Percentiles rank a stretch among this genome's conserved stretches.
Conservation (phyloP, 129 eudicot species). For the Saposhnikovia divaricata region DNA sequence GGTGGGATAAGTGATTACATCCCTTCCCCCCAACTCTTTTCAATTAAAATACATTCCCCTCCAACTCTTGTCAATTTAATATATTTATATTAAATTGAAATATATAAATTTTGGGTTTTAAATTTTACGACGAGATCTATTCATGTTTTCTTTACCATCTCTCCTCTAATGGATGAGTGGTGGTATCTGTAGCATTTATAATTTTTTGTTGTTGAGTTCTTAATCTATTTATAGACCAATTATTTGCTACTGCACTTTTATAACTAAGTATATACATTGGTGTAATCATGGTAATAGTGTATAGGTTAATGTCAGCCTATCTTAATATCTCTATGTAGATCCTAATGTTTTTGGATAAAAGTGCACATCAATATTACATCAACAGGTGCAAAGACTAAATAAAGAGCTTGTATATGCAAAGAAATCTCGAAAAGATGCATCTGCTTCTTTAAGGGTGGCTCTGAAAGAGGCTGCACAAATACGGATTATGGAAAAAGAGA, state of each 20-base stretch:
- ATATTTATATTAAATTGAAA: not conserved
- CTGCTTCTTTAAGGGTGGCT: slow-evolving; percentile 69
- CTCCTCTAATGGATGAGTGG: not conserved
- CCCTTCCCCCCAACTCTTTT: too few species aligned
- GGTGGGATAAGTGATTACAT: too few species aligned
- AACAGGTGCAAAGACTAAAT: slow-evolving; percentile 68
- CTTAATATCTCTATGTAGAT: not conserved
- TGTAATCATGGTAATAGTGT: not conserved
- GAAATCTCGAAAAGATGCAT: slow-evolving; percentile 73
- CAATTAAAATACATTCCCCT: too few species aligned
- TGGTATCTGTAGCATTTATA: not conserved
- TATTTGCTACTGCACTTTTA: not conserved
- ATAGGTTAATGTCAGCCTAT: not conserved
- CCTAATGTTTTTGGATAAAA: not conserved
- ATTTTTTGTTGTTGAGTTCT: not conserved
- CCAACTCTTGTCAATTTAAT: too few species aligned
- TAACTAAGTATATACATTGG: not conserved
- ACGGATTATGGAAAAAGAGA: slow-evolving; percentile 88
- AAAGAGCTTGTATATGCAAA: slow-evolving; percentile 60
- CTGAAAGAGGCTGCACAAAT: slow-evolving; percentile 93
- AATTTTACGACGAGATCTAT: not conserved
- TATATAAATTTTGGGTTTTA: not conserved
- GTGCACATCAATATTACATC: slow-evolving; percentile 18
- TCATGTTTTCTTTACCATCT: not conserved
- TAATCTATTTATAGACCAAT: not conserved